Base-by-base conservation (phyloP, 768 basidiomycete genomes). In the Leucosporidium scottii region DNA sequence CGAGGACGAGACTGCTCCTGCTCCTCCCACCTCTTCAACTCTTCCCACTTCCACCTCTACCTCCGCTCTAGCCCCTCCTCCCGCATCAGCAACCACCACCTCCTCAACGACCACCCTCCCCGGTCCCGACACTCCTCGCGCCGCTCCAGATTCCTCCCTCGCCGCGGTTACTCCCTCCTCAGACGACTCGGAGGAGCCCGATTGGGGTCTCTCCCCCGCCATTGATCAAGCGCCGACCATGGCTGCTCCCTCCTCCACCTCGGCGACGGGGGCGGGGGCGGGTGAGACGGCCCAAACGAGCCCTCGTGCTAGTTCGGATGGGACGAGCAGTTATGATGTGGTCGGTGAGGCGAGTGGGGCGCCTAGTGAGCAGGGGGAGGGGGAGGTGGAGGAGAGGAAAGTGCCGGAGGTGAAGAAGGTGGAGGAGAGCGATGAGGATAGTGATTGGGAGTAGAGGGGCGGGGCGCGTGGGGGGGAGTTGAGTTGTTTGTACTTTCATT, bases 1-100 rank as follows among this genome's bases (percentile, higher is more conserved):
- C 62, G 91, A 93, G 23, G 89, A 91, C 21, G 87, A 62, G 25
- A n/a, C 68, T 47, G 21, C 60, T 2, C 44, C 66, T 7, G 54
- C 68, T 18, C 39, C 51, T 27, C 58, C 39, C 44, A 10, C 51
- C 1, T 23, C 67, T 15, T 59, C 60, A n/a, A 34, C 57, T 10
- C 49, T 56, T 27, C 56, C 66, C 60, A 48, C 48, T 25, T 39
- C 53, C 47, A 31, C 67, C 55, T 47, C 64, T 27, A 8, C 47
- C 39, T 12, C 30, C 25, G 36, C 62, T 50, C 55, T 62, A 60
- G 23, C 49, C 48, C 30, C 27, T 34, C 31, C 63, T 9, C 44
- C 62, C 56, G n/a, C 56, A 6, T 25, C 57, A 1, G 17, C 53
- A 25, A 50, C 51, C 25, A 7, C 31, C 5, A 61, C 68, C 10